Percentiles rank a stretch among this genome's conserved stretches.
These are phyloP conservation scores for Podaxis carcinomalis DNA, from an alignment of 768 basidiomycete genomes.

Conservation along the genomic window DNA sequence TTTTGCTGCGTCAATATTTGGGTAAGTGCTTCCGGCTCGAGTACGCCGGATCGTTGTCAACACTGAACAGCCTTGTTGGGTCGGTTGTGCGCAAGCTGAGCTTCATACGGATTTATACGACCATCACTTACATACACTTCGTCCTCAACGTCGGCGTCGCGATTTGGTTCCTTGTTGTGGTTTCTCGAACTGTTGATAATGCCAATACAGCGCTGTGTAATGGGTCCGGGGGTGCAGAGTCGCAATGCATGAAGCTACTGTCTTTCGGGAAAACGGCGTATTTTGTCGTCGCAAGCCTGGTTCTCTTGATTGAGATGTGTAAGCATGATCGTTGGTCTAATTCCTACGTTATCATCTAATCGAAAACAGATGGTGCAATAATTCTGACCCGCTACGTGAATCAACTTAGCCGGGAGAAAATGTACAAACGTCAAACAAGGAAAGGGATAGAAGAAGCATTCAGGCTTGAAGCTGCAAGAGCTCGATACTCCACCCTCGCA, in stretches of 20 bases:
- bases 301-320: slow-evolving; percentile 58
- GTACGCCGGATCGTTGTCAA: slow-evolving; percentile 19
- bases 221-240: slow-evolving; percentile 30
- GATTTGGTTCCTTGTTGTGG: slow-evolving; percentile 44
- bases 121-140: slow-evolving; percentile 55
- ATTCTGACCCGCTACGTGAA: slow-evolving; percentile 52
- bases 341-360: slow-evolving; percentile 6
- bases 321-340: slow-evolving; percentile 21
- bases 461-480: slow-evolving; percentile 24
- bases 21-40: slow-evolving; percentile 33
- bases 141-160: slow-evolving; percentile 50
- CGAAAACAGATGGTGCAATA: slow-evolving; percentile 43
- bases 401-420: slow-evolving; percentile 48
- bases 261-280: slow-evolving; percentile 41
- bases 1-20: slow-evolving; percentile 48
- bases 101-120: slow-evolving; percentile 53
- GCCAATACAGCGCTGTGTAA: slow-evolving; percentile 43
- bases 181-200: slow-evolving; percentile 41
- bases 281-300: slow-evolving; percentile 34
- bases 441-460: slow-evolving; percentile 32
- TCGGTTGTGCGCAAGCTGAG: slow-evolving; percentile 56
- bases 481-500: slow-evolving; percentile 4
- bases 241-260: slow-evolving; percentile 41
- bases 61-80: slow-evolving; percentile 44
- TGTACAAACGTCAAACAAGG: slow-evolving; percentile 32